Base-by-base conservation (phyloP, 1,284 basidiomycete species). In the Boletus sp. region DNA sequence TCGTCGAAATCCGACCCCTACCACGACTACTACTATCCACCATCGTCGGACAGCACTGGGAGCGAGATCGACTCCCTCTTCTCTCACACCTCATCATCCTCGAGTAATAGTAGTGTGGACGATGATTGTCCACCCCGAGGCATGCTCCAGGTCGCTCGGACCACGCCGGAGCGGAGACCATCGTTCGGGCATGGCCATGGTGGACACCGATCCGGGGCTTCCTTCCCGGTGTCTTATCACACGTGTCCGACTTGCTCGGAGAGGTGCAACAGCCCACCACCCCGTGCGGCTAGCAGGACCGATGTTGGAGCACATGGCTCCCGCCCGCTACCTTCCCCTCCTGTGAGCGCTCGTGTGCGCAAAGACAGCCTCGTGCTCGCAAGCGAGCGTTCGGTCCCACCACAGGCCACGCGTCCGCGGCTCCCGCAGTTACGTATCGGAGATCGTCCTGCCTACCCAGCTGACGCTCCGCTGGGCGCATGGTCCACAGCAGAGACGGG, bases 1-100 rank as follows among this genome's bases (percentile, higher is more conserved):
- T 73, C 71, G 35, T 75, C 76, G 35, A 78, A 79, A 59, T 76
- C 73, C 27, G 79, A 80, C 59, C 58, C 70, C 26, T 72, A 72
- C 54, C 62, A 50, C 26, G 62, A 65, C 57, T 53, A 64, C 38
- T 74, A 66, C 44, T 74, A 75, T 19, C 67, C 64, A 12, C 69
- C 76, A 1, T 73, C 77, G 17, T 67, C 69, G 47, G 73, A 74
- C 48, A 68, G 65, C 39, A 62, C 67, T 10, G 69, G 67, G 50
- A 73, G 64, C 46, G 65, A 66, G 47, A 49, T 67, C 36, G 67
- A 72, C 46, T 71, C 70, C 14, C 58, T 69, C 53, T 65, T 69
- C 44, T 73, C 74, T 5, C 62, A 66, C 23, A 17, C 69, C 49
- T 78, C 79, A 13, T 71, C 80, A 3, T 67, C 72, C 14, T 69